Conservation (phyloP, 129 eudicot species). For the Flaveria trinervia region DNA sequence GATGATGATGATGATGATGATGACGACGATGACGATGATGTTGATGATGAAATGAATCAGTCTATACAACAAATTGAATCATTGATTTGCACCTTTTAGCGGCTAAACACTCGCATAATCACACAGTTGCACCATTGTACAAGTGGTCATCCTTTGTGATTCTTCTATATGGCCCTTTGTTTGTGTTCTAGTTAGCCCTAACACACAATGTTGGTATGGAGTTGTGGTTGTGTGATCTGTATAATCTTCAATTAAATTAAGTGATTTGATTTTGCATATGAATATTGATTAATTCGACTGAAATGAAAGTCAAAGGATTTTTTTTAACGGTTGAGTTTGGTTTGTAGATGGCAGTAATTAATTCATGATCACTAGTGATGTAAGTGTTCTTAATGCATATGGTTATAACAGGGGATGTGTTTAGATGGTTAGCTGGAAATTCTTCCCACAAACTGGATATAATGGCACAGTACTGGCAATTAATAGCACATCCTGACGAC, state of each 20-base stretch:
- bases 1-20: not conserved
- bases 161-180: no score
- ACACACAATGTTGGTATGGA: no score
- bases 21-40: not conserved
- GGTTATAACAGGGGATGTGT: slow-evolving; percentile 61
- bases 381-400: slow-evolving; percentile 17
- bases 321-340: not conserved
- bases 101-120: no score
- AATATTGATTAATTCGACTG: not conserved
- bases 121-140: no score
- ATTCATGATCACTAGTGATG: not conserved
- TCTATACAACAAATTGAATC: not conserved
- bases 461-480: slow-evolving; percentile 85
- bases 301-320: not conserved
- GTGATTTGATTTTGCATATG: not conserved
- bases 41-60: not conserved
- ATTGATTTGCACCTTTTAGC: not conserved
- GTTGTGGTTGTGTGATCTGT: no score
- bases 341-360: not conserved
- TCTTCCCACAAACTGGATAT: slow-evolving; percentile 67
- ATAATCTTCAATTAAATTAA: no score
- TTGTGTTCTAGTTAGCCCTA: no score
- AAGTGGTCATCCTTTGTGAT: no score
- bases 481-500: slow-evolving; percentile 57
- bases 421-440: slow-evolving; percentile 87